These are phyloP conservation scores for Hymenoscyphus repandus DNA, from an alignment of 2,329 filamentous ascomycete genomes.

Conservation along the genomic window DNA sequence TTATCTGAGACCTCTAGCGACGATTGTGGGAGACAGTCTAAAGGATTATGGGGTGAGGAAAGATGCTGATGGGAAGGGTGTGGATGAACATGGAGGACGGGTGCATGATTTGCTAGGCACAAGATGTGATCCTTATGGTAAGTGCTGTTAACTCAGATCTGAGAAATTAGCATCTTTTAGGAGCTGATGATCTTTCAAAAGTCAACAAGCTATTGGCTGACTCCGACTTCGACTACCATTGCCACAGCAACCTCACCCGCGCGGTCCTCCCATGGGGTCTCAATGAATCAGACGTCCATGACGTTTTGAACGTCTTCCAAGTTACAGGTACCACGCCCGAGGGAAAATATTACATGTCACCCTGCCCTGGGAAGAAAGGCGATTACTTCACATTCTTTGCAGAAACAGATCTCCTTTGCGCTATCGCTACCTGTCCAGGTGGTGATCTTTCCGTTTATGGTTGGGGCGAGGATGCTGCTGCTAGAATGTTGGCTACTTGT, in stretches of 20 bases:
- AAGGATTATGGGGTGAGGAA: slow-evolving; percentile 55
- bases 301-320: slow-evolving; percentile 83
- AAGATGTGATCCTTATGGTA: slow-evolving; percentile 67
- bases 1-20: slow-evolving; percentile 69
- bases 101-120: slow-evolving; percentile 79
- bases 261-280: slow-evolving; percentile 65
- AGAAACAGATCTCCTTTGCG: slow-evolving; percentile 64
- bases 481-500: slow-evolving; percentile 65
- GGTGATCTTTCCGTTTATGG: slow-evolving; percentile 80
- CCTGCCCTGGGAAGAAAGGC: slow-evolving; percentile 40
- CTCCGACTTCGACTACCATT: slow-evolving; percentile 71
- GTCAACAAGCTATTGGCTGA: slow-evolving; percentile 63
- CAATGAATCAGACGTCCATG: slow-evolving; percentile 70
- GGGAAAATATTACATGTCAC: slow-evolving; percentile 69
- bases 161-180: no score
- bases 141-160: no score
- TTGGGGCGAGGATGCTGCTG: slow-evolving; percentile 63
- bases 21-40: slow-evolving; percentile 65
- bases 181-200: no score
- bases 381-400: slow-evolving; percentile 67
- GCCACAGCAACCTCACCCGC: slow-evolving; percentile 74
- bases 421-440: slow-evolving; percentile 67
- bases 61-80: no score
- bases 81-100: slow-evolving; percentile 57
- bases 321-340: slow-evolving; percentile 70